Base-by-base conservation (phyloP, 139 green algal species). In the Cymbomonas tetramitiformis region DNA sequence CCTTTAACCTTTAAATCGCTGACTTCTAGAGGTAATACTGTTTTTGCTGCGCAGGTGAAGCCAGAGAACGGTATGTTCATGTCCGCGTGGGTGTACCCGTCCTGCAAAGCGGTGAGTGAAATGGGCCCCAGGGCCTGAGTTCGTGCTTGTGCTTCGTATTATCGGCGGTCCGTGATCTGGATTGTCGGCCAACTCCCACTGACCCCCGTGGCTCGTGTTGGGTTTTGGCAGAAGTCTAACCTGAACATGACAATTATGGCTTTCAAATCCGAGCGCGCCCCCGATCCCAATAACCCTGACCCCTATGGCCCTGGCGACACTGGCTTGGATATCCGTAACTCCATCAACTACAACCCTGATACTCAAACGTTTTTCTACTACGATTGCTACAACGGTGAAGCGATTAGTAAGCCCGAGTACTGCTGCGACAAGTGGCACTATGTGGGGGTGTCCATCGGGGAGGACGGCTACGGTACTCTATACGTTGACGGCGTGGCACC, bases 381-480 rank as follows among this genome's bases (percentile, higher is more conserved):
- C 15, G 59, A 67, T n/a, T 48, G 19, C 31, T 53, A 67, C 48
- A 51, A 61, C 12, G 51, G 59, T 50, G 12, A 24, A 15, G 59
- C 60, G 19, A 46, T 55, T 1, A 49, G 49, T 3, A 31, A 36
- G 15, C 8, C 38, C 47, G 25, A 23, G 23, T 67, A 39, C 49
- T 60, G 59, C 59, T 67, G 41, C 59, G 32, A 49, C 32, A 38
- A 21, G 15, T 67, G 59, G 59, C 59, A 67, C 50, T 67, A 51
- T 32, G 59, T 67, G 7, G 59, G 10, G 3, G 24, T 67, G 4
- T 48, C 10, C 4, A 30, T 67, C 6, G 19, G 21, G 6, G 19
- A 38, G 31, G 58, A 66, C 58, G 51, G 34, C 48, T 32, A 12
- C 10, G 59, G 21, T n/a, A 43, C n/a, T 18, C 47, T 67, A 25